These are phyloP conservation scores for Sequoiadendron giganteum DNA, from an alignment of 75 land plant species.

Conservation along the genomic window DNA sequence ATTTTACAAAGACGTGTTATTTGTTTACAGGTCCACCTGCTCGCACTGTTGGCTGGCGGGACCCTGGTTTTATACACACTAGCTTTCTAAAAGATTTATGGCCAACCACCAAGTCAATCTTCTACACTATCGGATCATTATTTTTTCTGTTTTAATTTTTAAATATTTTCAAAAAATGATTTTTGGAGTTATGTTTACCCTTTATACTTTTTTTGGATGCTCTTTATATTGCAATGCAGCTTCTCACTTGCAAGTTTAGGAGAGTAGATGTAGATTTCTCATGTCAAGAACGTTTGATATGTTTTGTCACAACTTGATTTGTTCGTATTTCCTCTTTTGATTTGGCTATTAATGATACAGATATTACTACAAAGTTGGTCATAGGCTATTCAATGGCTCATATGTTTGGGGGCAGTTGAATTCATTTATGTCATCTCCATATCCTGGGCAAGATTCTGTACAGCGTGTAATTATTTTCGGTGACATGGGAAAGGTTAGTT, in stretches of 20 bases:
- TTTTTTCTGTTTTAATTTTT: background rate
- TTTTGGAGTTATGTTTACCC: background rate
- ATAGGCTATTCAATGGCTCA: constrained; percentile 60
- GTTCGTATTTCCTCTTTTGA: background rate
- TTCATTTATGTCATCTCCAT: constrained; percentile 75
- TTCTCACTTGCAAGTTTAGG: background rate
- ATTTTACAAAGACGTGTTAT: background rate
- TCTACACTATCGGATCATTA: background rate
- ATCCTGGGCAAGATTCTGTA: constrained; percentile 84
- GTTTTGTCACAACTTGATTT: background rate
- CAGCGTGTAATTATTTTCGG: constrained; percentile 87
- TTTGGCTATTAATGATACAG: constrained; percentile 31
- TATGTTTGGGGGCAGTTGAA: constrained; percentile 56
- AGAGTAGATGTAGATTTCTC: background rate
- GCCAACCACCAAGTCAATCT: constrained; percentile 36
- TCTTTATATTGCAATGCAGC: background rate
- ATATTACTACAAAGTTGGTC: constrained; percentile 80
- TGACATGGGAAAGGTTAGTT: constrained; percentile 90
- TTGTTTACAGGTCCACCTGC: constrained; percentile 40
- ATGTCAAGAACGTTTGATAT: background rate
- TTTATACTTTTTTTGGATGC: constrained; percentile 5
- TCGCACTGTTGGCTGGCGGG: constrained; percentile 54
- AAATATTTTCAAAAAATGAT: background rate
- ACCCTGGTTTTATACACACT: constrained; percentile 58
- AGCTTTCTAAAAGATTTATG: constrained; percentile 39